Conservation (phyloP, 345 rosid genomes). For the Geranium rotundifolium region DNA sequence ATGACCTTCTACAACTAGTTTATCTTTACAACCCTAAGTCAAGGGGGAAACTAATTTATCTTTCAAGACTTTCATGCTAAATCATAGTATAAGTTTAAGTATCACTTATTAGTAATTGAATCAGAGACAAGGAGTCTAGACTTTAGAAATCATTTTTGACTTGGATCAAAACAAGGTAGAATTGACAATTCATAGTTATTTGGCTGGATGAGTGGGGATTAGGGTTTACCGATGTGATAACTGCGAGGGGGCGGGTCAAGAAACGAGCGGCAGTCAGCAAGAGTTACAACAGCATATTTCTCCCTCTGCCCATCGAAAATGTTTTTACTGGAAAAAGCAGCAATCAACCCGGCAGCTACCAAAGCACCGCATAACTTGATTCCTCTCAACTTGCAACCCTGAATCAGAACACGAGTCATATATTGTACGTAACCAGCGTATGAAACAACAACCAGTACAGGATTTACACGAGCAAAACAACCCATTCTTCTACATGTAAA, state of each 20-base stretch:
- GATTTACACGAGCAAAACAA: neutral
- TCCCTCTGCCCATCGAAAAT: slow-evolving; percentile 19
- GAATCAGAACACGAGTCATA: neutral
- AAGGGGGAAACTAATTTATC: neutral
- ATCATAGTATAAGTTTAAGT: neutral
- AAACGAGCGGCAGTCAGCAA: slow-evolving; percentile 42
- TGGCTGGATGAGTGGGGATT: neutral
- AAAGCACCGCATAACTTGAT: slow-evolving; percentile 51
- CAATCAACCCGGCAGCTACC: slow-evolving; percentile 52
- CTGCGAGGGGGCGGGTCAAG: slow-evolving; percentile 42
- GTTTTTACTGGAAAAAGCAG: slow-evolving; percentile 31
- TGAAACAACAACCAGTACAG: neutral
- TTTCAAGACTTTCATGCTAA: neutral
- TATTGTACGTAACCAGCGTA: neutral
- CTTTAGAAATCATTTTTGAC: neutral
- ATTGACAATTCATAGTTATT: no score
- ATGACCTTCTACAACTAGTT: neutral
- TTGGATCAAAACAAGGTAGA: neutral
- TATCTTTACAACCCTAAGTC: neutral
- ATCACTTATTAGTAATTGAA: neutral
- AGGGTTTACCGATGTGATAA: slow-evolving; percentile 33
- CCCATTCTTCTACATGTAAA: no score
- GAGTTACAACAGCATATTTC: slow-evolving; percentile 52
- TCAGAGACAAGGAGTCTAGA: no score
- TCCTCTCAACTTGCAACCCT: slow-evolving; percentile 56